Evolutionary conservation across 2,329 filamentous ascomycete species (phyloP).

Genomic region (Mariannaea elegans): DNA sequence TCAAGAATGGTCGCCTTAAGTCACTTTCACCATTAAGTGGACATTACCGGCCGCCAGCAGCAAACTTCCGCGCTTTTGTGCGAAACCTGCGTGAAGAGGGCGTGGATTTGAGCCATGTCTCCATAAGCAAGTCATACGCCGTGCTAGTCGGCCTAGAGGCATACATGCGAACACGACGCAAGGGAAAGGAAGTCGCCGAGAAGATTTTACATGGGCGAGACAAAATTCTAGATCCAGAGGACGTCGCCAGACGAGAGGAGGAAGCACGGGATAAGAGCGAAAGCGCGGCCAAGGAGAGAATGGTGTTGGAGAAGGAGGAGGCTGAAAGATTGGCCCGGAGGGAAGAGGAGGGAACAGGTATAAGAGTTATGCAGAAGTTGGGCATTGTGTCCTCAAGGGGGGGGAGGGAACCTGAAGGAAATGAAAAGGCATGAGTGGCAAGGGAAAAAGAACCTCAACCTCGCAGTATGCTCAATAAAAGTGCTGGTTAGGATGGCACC

Average conservation of each 20-base stretch:
- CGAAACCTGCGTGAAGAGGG: constrained; percentile 75
- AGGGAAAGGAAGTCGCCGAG: constrained; percentile 65
- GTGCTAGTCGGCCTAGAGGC: constrained; percentile 84
- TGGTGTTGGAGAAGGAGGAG: constrained; percentile 51
- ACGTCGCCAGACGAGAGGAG: constrained; percentile 64
- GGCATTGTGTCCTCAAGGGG: constrained; percentile 43
- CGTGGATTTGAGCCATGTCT: constrained; percentile 81
- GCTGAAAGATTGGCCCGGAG: constrained; percentile 56
- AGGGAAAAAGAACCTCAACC: no score
- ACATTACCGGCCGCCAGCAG: constrained; percentile 85
- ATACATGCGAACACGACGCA: constrained; percentile 74
- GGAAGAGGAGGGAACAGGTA: constrained; percentile 39
- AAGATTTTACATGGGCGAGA: constrained; percentile 63
- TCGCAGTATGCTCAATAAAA: no score
- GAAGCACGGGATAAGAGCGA: constrained; percentile 68
- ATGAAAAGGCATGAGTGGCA: neutral
- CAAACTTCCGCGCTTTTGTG: constrained; percentile 86
- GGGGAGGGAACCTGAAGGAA: constrained; percentile 31
- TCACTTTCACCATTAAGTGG: constrained; percentile 77
- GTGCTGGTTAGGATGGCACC: no score
- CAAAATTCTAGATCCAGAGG: constrained; percentile 69
- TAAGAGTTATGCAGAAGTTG: constrained; percentile 53
- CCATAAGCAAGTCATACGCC: constrained; percentile 82
- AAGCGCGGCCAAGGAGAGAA: constrained; percentile 63
- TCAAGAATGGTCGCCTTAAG: constrained; percentile 81